A percentile compares a stretch with the other conserved stretches of the same genome.
These are phyloP conservation scores for Podospora tetraspora DNA, from an alignment of 495 filamentous ascomycete species.

Conservation along the genomic window DNA sequence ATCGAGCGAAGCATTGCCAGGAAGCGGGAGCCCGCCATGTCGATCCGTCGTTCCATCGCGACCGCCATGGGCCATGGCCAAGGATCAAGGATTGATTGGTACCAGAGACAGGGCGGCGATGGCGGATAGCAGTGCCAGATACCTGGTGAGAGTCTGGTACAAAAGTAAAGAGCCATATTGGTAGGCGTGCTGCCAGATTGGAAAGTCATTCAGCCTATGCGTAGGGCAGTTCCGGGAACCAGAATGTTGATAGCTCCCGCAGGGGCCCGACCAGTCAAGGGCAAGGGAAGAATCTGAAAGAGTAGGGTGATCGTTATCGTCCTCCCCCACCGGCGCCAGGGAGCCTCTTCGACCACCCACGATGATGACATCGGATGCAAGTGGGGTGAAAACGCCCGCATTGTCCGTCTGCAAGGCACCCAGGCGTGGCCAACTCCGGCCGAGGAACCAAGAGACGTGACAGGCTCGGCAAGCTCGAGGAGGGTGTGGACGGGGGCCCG, in stretches of 20 bases:
- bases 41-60: neutral
- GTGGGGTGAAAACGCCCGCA: constrained; percentile 17
- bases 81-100: neutral
- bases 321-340: neutral
- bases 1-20: neutral
- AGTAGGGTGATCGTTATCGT: neutral
- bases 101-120: constrained; percentile 5
- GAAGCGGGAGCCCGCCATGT: neutral
- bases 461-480: neutral
- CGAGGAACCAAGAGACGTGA: constrained; percentile 9
- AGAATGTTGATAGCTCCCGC: constrained; percentile 13
- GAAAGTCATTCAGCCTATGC: constrained; percentile 27
- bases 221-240: constrained; percentile 20
- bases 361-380: constrained; percentile 12
- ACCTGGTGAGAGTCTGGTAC: constrained; percentile 23
- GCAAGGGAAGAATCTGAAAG: neutral
- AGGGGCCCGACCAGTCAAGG: neutral
- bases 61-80: neutral
- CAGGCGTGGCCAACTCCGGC: constrained; percentile 4
- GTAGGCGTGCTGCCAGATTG: constrained; percentile 22
- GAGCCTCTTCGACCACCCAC: neutral
- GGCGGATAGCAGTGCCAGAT: constrained; percentile 16
- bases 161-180: constrained; percentile 23
- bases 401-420: constrained; percentile 8
- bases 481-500: constrained; percentile 12